Evolutionary conservation across 2,329 filamentous ascomycete species (phyloP), one percentile per base, ranked within the genome.

Genomic region (Colletotrichum sp.): DNA sequence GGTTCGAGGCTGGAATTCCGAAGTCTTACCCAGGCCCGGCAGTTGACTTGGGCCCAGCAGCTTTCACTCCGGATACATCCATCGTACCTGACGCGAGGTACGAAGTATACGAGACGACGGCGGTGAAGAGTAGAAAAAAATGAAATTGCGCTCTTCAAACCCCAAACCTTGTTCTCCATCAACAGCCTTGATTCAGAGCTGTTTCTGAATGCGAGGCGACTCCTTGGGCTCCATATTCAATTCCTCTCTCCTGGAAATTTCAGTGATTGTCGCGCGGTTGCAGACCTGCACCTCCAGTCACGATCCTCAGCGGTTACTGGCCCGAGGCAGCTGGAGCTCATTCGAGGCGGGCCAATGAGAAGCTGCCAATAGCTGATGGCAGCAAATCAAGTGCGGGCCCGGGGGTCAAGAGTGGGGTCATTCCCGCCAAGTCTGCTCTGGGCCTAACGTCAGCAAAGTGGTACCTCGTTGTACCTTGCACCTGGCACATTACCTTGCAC

Each of bases 201-300:
- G 39, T 57, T 57, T 61, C 34, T 52, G n/a, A 34, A 22, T 19
- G 9, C 19, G 13, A 59, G 63, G 25, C 44, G 6, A 49, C 57
- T 59, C 61, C 52, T 30, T 36, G 44, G 52, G 44, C 6, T 49
- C 44, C 66, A 49, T 70, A 22, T 4, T 22, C 15, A 52, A 65
- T 30, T 27, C n/a, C 12, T 52, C 64, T 55, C 34, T 36, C n/a
- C 55, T 36, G 16, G 61, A 25, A 55, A 63, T 49, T 29, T 27
- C 27, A 71, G 25, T 59, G 32, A 55, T 76, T 77, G 61, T 77
- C 75, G 75, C 75, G 75, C 75, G 75, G 75, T 71, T 77, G 67
- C 71, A 75, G 67, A 75, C 52, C 71, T 77, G 75, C 75, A 77
- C 32, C 61, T 57, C 66, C 59, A 64, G 57, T 77, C 75, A 77